Evolutionary conservation across 352 stramenopile genomes (phyloP), one percentile per base, ranked within the genome.

Genomic region (Phytophthora rubi): DNA sequence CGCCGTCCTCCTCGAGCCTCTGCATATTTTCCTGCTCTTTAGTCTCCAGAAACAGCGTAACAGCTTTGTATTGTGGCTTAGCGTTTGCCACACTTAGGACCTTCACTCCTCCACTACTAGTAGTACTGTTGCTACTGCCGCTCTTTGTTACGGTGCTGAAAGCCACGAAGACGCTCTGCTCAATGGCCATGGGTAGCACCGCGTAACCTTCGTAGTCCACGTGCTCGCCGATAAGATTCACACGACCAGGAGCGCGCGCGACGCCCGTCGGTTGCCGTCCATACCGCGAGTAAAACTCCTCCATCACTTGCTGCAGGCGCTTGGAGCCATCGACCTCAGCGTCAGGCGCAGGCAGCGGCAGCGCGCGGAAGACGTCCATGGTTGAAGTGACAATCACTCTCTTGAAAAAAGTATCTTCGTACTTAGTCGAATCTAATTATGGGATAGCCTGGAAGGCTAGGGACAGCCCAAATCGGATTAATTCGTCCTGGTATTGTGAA

Each of bases 171-270:
- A 93, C 76, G 33, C 77, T 80, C 55, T 92, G 77, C 3, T 76
- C 58, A 42, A 96, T 86, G 8, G 90, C 90, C 81, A 94, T 94
- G 57, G 88, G 89, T 21, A 97, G 65, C 57, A 96, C 90, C 28
- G 79, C 76, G 75, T 95, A 97, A 12, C 85, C 83, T 70, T 96
- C 83, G 69, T 97, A 97, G 78, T 96, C 88, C 44, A 97, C 77
- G 70, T 96, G 88, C 76, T 96, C 90, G 3, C 90, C 90, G 33
- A 97, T 94, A 54, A 97, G 76, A 61, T 96, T 97, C 39, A 96
- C 86, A 33, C 90, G 82, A 0, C 90, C 90, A 23, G 90, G 90
- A 26, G 88, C 86, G 12, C 80, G 70, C 28, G 86, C 70, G 8
- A 89, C 71, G 26, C 73, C 83, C 2, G 59, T 39, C 8, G 85